Evolutionary conservation across 495 filamentous ascomycete genomes (phyloP).

Genomic region (Aspergillus olivimuriae): DNA sequence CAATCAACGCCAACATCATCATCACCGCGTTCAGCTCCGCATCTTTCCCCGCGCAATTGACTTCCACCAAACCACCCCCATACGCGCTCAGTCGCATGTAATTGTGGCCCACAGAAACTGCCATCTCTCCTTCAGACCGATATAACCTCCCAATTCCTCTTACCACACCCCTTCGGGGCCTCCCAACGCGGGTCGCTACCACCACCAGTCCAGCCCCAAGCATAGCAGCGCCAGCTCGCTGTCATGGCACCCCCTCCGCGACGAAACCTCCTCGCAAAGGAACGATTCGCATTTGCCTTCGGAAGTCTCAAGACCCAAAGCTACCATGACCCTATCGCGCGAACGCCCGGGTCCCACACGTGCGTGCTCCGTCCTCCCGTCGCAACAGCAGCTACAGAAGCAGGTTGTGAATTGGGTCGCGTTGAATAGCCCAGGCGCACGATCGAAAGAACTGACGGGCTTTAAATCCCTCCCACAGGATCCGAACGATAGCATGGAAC

Average conservation of each 20-base stretch:
- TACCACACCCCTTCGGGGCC: conserved; percentile 12
- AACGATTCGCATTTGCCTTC: conserved; percentile 55
- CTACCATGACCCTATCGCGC: conserved; percentile 54
- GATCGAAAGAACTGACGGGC: background rate
- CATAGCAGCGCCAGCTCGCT: conserved; percentile 7
- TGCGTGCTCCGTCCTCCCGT: conserved; percentile 25
- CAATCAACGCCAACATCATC: no score
- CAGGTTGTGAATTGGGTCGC: no score
- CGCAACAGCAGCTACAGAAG: no score
- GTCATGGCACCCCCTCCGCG: conserved; percentile 50
- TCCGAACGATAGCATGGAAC: conserved; percentile 83
- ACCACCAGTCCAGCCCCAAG: conserved; percentile 9
- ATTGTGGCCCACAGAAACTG: background rate
- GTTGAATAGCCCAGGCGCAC: no score
- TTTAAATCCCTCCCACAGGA: conserved; percentile 20
- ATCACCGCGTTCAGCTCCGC: no score
- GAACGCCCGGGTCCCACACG: conserved; percentile 48
- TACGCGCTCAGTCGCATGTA: background rate
- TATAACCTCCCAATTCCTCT: conserved; percentile 1
- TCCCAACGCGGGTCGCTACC: conserved; percentile 8
- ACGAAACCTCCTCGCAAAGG: conserved; percentile 53
- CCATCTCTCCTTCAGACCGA: background rate
- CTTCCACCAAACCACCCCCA: no score
- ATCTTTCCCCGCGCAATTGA: no score
- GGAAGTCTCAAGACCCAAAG: conserved; percentile 51